phyloP scores from a whole-genome alignment of 2,329 filamentous ascomycete genomes.

The Didymella segeticola region DNA sequence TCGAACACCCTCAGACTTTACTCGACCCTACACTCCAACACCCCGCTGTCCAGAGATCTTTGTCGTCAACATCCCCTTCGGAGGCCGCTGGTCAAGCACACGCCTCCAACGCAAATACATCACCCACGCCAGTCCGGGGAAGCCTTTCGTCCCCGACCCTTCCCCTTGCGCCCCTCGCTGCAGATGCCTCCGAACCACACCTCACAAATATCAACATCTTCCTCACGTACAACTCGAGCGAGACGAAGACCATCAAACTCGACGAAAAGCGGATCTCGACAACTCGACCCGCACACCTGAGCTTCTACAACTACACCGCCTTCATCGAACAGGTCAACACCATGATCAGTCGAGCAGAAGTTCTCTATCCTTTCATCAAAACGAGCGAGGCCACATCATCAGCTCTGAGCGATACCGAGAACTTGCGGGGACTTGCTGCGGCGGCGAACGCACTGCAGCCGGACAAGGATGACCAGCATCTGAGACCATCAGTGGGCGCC shows the following conservation, averaged over 20 bases:
- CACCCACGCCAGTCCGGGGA: neutral
- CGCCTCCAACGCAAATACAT: neutral
- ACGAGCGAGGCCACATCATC: neutral
- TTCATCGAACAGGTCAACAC: conserved; percentile 24
- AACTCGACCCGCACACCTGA: conserved; percentile 17
- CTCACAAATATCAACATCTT: conserved; percentile 65
- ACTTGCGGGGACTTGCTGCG: conserved; percentile 40
- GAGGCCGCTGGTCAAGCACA: too few relatives aligned
- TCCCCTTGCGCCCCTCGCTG: conserved; percentile 6
- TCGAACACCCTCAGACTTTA: conserved; percentile 18
- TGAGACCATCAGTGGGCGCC: neutral
- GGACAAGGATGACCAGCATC: conserved; percentile 12
- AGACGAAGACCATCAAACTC: conserved; percentile 58
- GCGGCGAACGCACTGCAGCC: conserved; percentile 40
- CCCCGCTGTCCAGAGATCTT: neutral
- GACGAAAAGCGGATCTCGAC: conserved; percentile 29
- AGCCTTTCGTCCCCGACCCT: conserved; percentile 6
- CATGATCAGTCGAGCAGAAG: conserved; percentile 20
- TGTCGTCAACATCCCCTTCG: conserved; percentile 6
- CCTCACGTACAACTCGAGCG: conserved; percentile 55
- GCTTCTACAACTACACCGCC: conserved; percentile 28
- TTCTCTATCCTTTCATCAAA: neutral
- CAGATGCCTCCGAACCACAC: conserved; percentile 11
- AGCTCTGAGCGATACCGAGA: conserved; percentile 17
- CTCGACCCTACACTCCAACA: conserved; percentile 16